A percentile compares a stretch with the other conserved stretches of the same genome.
Conservation (phyloP, 2,329 filamentous ascomycete species). For the Cladosporium colombiae region DNA sequence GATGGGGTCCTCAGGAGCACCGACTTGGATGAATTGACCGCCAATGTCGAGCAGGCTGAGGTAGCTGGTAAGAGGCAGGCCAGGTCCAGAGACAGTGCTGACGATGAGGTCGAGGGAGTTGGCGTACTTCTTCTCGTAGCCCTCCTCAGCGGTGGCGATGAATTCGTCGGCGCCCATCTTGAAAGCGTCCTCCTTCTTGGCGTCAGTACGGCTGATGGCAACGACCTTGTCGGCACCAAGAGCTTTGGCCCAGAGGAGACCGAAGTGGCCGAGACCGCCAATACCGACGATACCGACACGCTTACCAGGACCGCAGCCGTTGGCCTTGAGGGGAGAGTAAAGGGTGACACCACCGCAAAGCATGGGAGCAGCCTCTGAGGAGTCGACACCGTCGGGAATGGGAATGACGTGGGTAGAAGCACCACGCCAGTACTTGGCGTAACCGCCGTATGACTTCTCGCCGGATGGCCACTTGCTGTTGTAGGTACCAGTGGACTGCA, state of each 20-base stretch:
- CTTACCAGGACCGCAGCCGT: slow-evolving; percentile 68
- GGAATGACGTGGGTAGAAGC: slow-evolving; percentile 58
- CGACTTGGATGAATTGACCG: slow-evolving; percentile 65
- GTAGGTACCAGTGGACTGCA: slow-evolving; percentile 12
- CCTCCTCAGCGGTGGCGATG: slow-evolving; percentile 58
- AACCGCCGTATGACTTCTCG: slow-evolving; percentile 67
- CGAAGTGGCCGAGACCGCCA: slow-evolving; percentile 70
- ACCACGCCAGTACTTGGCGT: slow-evolving; percentile 55
- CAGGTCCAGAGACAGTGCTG: slow-evolving; percentile 55
- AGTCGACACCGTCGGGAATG: slow-evolving; percentile 53
- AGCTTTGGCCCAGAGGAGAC: slow-evolving; percentile 67
- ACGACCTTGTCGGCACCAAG: slow-evolving; percentile 66
- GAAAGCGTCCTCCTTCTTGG: slow-evolving; percentile 60
- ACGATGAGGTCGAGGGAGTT: slow-evolving; percentile 59
- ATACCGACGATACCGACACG: slow-evolving; percentile 58
- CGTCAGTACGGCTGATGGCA: slow-evolving; percentile 60
- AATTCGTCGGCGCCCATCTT: slow-evolving; percentile 59
- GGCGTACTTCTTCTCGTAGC: slow-evolving; percentile 58
- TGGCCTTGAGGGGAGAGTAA: slow-evolving; percentile 66
- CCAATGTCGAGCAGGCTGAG: slow-evolving; percentile 59
- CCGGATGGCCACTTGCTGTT: slow-evolving; percentile 50
- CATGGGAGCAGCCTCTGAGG: slow-evolving; percentile 63
- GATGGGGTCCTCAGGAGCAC: slow-evolving; percentile 59
- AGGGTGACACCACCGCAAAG: slow-evolving; percentile 75
- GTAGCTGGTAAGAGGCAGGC: slow-evolving; percentile 65